These are phyloP conservation scores for Fusarium denticulatum DNA, from an alignment of 2,329 filamentous ascomycete genomes.

Conservation along the genomic window DNA sequence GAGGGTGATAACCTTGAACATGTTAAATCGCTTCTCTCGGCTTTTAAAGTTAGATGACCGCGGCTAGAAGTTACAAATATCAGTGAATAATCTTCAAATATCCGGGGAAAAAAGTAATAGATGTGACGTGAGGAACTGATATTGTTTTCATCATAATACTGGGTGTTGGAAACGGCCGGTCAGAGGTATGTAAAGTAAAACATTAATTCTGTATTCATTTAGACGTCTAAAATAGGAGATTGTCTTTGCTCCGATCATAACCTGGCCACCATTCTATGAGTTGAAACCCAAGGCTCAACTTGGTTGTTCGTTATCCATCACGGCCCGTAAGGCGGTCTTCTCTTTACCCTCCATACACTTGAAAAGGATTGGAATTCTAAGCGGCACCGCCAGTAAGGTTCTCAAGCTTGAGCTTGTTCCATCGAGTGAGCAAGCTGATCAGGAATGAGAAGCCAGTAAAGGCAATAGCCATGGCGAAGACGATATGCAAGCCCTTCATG, in stretches of 20 bases:
- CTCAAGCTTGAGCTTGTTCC: constrained; percentile 51
- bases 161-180: neutral
- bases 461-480: constrained; percentile 66
- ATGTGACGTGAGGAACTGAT: neutral
- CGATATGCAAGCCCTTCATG: constrained; percentile 70
- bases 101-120: too few species aligned
- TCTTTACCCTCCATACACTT: neutral
- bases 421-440: constrained; percentile 48
- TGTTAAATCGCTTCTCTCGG: neutral
- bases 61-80: neutral
- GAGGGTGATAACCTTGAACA: neutral
- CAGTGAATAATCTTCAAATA: neutral
- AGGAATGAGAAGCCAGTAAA: constrained; percentile 55
- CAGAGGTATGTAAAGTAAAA: neutral
- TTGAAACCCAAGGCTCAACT: neutral
- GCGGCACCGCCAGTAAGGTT: constrained; percentile 45
- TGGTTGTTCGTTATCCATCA: neutral
- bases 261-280: constrained; percentile 23
- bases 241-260: neutral
- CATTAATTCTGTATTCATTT: constrained; percentile 8
- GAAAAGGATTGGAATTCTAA: constrained; percentile 10
- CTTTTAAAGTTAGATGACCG: neutral
- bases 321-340: neutral
- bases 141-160: neutral
- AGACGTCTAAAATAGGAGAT: constrained; percentile 16